Base-by-base conservation (phyloP, 2,329 filamentous ascomycete genomes). In the Trichoderma pleuroti region DNA sequence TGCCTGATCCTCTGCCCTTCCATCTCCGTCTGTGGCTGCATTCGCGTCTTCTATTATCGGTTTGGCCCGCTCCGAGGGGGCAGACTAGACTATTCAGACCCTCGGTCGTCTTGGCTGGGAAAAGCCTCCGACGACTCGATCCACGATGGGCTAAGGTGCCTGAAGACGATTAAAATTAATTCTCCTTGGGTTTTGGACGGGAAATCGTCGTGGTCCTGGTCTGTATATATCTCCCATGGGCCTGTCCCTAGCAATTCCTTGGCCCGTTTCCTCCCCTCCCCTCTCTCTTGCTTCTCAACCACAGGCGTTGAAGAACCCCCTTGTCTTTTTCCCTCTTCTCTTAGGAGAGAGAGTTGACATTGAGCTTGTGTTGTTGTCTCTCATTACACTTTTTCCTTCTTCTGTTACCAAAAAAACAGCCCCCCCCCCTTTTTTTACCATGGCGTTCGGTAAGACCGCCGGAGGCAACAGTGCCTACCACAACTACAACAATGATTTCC, bases 401-500 rank as follows among this genome's bases (percentile, higher is more conserved):
- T 14, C n/a, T 60, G 12, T 30, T 28, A 30, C 63, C n/a, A 42
- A 30, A 71, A 57, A 32, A 57, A 61, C 30, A 39, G 24, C 21
- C 59, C 18, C 6, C 21, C 21, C 26, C n/a, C 11, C 52, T n/a
- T 18, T 49, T 65, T 21, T 11, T 56, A 52, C 56, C 46, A 68
- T 68, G 69, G 72, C 62, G 60, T 67, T 64, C 11, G 75, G 74
- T 70, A 86, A 85, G 78, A 92, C 90, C 2, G 77, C 84, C 0
- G 90, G 90, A 72, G 90, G 90, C 75, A 92, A 92, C 76, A 85
- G 85, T 72, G 91, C 91, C 72, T 92, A 91, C 82, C 90, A 91
- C 83, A 93, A 93, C 83, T 93, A 91, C 81, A 86, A 93, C 83
- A 92, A 92, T 78, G 90, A 92, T 80, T 92, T 91, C 75, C 72